Conservation (phyloP, 202 grass and related monocot species). For the Musa balbisiana region DNA sequence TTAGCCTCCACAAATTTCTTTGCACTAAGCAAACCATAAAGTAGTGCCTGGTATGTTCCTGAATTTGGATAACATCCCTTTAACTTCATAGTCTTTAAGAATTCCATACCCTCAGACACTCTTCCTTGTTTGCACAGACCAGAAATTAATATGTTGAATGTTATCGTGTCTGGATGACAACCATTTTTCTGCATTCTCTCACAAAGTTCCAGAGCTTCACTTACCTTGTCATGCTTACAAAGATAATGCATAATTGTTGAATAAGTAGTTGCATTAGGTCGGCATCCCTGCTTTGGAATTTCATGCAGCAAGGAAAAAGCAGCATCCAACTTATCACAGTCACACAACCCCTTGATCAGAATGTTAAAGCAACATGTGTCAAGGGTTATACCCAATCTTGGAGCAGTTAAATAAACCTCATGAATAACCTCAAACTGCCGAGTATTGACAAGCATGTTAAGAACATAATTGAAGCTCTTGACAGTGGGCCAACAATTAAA, state of each 20-base stretch:
- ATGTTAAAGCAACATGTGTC: constrained; percentile 90
- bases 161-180: constrained; percentile 50
- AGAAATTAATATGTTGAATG: constrained; percentile 81
- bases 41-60: constrained; percentile 70
- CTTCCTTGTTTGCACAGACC: constrained; percentile 59
- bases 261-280: constrained; percentile 55
- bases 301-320: constrained; percentile 57
- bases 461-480: constrained; percentile 91
- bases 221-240: constrained; percentile 32
- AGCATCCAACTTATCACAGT: constrained; percentile 43
- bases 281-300: constrained; percentile 73
- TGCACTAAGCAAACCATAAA: constrained; percentile 53
- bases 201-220: constrained; percentile 53
- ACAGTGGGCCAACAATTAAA: constrained; percentile 55
- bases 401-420: constrained; percentile 54
- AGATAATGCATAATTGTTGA: constrained; percentile 74
- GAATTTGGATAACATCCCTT: constrained; percentile 66
- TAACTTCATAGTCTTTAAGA: constrained; percentile 53
- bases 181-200: constrained; percentile 48
- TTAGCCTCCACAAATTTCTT: constrained; percentile 50
- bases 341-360: constrained; percentile 67
- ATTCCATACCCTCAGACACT: constrained; percentile 36
- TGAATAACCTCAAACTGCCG: constrained; percentile 62
- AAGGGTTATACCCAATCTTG: constrained; percentile 39
- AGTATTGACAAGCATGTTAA: constrained; percentile 77